These are phyloP conservation scores for Mycena latifolia DNA, from an alignment of 768 basidiomycete genomes.

Conservation along the genomic window DNA sequence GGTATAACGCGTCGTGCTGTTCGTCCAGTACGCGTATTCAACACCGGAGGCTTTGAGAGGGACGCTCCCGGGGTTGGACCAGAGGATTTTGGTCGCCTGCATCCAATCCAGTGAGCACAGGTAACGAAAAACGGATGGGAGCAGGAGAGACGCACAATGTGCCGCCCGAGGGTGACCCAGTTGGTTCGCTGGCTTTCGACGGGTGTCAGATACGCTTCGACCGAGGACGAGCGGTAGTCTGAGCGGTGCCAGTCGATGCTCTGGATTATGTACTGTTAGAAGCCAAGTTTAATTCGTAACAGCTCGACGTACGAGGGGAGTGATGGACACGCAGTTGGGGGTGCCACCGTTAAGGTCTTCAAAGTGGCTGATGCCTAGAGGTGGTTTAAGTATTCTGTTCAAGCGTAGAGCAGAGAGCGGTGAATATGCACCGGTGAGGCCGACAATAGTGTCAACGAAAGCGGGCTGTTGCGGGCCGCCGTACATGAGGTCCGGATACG, in stretches of 20 bases:
- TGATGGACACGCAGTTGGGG: constrained; percentile 68
- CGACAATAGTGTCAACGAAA: constrained; percentile 62
- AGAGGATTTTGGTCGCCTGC: constrained; percentile 60
- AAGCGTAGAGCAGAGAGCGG: too few species aligned
- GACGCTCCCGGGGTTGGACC: constrained; percentile 44
- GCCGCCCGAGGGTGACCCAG: constrained; percentile 61
- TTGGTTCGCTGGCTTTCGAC: constrained; percentile 60
- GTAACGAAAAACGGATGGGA: too few species aligned
- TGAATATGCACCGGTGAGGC: constrained; percentile 48
- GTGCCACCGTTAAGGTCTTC: constrained; percentile 68
- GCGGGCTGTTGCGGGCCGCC: constrained; percentile 65
- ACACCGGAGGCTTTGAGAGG: constrained; percentile 61
- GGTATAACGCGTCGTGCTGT: constrained; percentile 51
- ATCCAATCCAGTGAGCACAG: too few species aligned
- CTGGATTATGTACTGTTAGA: constrained; percentile 36
- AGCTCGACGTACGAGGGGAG: constrained; percentile 56
- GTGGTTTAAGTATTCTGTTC: background rate
- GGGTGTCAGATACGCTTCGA: constrained; percentile 66
- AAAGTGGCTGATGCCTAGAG: constrained; percentile 53
- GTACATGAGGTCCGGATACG: constrained; percentile 65
- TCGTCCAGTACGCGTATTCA: constrained; percentile 56
- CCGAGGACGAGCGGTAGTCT: constrained; percentile 68
- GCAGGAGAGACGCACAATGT: too few species aligned
- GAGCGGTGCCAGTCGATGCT: constrained; percentile 61
- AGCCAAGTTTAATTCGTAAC: background rate